Base-by-base conservation (phyloP, 257 asterid species). In the Cruciata laevipes region DNA sequence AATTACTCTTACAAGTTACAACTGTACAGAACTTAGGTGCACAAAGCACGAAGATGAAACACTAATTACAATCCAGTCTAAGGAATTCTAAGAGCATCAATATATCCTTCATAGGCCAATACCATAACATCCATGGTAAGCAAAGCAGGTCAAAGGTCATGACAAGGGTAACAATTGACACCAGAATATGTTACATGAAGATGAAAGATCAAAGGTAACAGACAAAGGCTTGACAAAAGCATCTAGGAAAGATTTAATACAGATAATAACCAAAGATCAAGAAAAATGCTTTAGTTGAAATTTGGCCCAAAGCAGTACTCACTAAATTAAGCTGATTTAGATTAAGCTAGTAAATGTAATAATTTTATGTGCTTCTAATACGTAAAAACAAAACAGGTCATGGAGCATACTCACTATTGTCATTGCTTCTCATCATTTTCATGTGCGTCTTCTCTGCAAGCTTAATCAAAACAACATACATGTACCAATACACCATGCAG, bases 401-500 rank as follows among this genome's bases (percentile, higher is more conserved):
- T 44, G 49, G 35, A 56, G 74, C 55, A 78, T 65, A 79, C 96
- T 90, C 82, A 94, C 99, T 68, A 65, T 81, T 79, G 67, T 87
- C 95, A 71, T 71, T 74, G 84, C 85, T 73, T 59, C 86, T 73
- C 93, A 83, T 83, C 82, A 74, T 72, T 77, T 80, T 90, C 78
- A 77, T 79, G 75, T 90, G 96, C 21, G 95, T 86, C 84, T 88
- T 93, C 86, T 94, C 99, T 18, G 95, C 95, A 83, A 90, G 96
- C 79, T 88, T 90, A 87, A 87, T 81, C 86, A 90, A 85, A 81
- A 88, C 73, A 69, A 85, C 78, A 79, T 94, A 83, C 70, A 84
- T 86, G 80, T 90, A 94, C 99, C 99, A 94, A 81, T 94, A 94
- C 37, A 91, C 97, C 99, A 94, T 94, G 88, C 99, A 94, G 79